Base-by-base conservation (phyloP, 345 rosid species). In the Boechera divaricarpa region DNA sequence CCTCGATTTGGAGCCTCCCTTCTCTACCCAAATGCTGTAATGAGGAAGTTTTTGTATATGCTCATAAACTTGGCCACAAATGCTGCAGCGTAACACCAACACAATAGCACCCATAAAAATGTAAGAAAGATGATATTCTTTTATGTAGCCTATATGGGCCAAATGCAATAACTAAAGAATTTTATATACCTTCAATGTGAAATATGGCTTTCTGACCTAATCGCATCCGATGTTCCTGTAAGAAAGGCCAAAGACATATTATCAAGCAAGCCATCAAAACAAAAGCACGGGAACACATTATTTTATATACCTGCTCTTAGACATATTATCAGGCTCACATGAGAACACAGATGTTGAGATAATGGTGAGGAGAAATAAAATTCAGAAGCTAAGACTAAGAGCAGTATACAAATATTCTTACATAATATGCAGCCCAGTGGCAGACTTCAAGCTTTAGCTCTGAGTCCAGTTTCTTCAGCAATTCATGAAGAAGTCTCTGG, bases 401-500 rank as follows among this genome's bases (percentile, higher is more conserved):
- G 47, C 24, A 10, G 41, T 5, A 41, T 56, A 33, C 32, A 49
- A 52, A 24, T 63, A 35, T 67, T 70, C 97, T 85, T 82, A 95
- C 97, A 84, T 95, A 89, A 83, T 92, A 92, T 63, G 98, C 96
- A 28, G 98, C 99, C 98, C 98, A 95, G 69, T 90, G 98, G 81
- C 97, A 85, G 67, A 88, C 83, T 86, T 95, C 97, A 72, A 89
- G 98, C 88, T 95, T 95, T 52, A 92, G 82, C 70, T 95, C 98
- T 7, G 90, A 87, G 82, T 95, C 99, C 59, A 92, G 82, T 85
- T 86, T 92, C 90, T 85, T 89, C 85, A 92, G 74, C 75, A 95
- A 81, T 81, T 95, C 98, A 69, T 84, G 82, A 51, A 88, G 89
- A 72, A 92, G 85, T 73, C 84, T 88, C 98, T 95, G 93, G 60